These are phyloP conservation scores for Nicotiana knightiana DNA, from an alignment of 257 asterid genomes.

Conservation along the genomic window DNA sequence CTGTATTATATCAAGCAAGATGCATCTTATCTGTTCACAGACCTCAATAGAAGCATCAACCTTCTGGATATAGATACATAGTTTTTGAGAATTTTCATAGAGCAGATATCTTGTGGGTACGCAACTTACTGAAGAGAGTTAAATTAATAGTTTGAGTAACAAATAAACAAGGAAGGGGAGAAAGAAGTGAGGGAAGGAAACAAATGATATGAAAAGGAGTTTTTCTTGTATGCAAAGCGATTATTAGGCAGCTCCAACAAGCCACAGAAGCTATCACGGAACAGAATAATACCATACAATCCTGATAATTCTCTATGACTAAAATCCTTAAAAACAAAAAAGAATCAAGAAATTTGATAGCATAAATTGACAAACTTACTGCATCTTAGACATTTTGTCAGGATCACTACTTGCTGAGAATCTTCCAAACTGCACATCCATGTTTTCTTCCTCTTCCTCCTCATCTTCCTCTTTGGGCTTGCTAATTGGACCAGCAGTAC, in stretches of 20 bases:
- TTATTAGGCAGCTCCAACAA: neutral
- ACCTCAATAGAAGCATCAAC: too few species aligned
- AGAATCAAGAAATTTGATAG: neutral
- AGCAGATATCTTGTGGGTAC: too few species aligned
- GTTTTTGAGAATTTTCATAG: too few species aligned
- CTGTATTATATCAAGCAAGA: too few species aligned
- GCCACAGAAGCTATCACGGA: neutral
- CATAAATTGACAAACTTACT: conserved; percentile 42
- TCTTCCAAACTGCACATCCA: conserved; percentile 85
- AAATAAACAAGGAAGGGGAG: neutral
- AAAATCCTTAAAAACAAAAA: neutral
- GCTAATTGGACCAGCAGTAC: conserved; percentile 27
- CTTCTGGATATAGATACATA: too few species aligned
- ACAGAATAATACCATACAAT: neutral
- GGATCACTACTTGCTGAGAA: conserved; percentile 65
- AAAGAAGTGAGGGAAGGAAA: neutral
- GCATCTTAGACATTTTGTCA: conserved; percentile 80
- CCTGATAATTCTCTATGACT: neutral
- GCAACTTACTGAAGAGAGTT: too few species aligned
- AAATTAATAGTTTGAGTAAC: neutral
- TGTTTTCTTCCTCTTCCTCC: conserved; percentile 86
- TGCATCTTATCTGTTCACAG: too few species aligned
- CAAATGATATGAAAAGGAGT: neutral
- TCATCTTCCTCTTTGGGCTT: conserved; percentile 87
- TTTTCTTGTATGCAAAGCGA: neutral